Evolutionary conservation across 2,329 filamentous ascomycete species (phyloP).

Genomic region (Botrytis aclada): DNA sequence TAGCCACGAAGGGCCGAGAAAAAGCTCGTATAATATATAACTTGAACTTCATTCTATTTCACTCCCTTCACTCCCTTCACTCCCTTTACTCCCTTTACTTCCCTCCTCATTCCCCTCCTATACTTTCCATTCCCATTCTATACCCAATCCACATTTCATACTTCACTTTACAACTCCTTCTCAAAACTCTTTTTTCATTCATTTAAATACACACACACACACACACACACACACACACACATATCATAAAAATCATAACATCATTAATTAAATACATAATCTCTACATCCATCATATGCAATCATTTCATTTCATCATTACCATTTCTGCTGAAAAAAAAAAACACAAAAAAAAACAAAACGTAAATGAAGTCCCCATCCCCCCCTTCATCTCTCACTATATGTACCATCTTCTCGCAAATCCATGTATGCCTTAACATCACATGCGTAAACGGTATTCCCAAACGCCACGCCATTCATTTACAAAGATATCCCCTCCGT

Average conservation of each 20-base stretch:
- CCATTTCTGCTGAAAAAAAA: background rate
- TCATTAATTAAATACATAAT: background rate
- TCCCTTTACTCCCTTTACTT: too few species aligned
- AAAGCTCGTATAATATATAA: too few species aligned
- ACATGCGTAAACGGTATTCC: background rate
- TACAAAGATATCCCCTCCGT: background rate
- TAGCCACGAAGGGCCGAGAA: too few species aligned
- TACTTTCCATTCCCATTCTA: background rate
- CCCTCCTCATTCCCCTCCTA: too few species aligned
- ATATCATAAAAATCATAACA: background rate
- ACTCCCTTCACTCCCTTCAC: too few species aligned
- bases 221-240: background rate
- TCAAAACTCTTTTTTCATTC: background rate
- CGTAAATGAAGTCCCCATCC: background rate
- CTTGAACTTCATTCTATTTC: too few species aligned
- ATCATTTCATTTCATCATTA: background rate
- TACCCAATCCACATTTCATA: too few species aligned
- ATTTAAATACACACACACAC: background rate
- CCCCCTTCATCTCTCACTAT: background rate
- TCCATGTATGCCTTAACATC: background rate
- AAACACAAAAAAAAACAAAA: background rate
- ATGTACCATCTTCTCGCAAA: background rate
- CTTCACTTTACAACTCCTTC: background rate
- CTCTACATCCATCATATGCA: background rate
- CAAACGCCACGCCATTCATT: constrained; percentile 2